These are phyloP conservation scores for Hirsutella rhossiliensis DNA, from an alignment of 2,329 filamentous ascomycete species.

Conservation along the genomic window DNA sequence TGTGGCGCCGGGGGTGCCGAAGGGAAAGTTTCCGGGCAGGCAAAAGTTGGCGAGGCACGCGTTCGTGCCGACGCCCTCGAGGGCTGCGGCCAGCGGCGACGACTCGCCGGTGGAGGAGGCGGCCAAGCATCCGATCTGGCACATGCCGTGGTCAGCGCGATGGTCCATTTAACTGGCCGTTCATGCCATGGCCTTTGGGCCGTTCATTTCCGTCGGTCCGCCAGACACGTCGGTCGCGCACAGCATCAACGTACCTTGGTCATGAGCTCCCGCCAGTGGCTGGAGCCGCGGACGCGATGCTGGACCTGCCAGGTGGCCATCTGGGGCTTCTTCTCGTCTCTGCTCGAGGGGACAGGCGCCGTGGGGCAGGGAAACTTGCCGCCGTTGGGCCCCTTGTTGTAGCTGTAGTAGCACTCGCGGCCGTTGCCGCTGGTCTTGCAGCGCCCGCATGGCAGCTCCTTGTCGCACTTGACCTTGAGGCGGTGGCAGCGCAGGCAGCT, in stretches of 20 bases:
- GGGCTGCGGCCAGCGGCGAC: conserved; percentile 14
- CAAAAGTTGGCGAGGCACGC: conserved; percentile 22
- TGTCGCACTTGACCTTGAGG: conserved; percentile 26
- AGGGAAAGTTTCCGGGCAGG: conserved; percentile 24
- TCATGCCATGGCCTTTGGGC: too few relatives aligned
- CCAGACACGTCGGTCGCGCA: background rate
- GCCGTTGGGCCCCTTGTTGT: conserved; percentile 22
- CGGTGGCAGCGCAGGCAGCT: conserved; percentile 23
- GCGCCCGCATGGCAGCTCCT: conserved; percentile 21
- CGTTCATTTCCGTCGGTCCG: too few relatives aligned
- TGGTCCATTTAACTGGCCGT: too few relatives aligned
- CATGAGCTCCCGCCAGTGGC: conserved; percentile 24
- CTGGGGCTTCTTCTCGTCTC: conserved; percentile 15
- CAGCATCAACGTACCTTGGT: conserved; percentile 20
- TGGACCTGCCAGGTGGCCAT: conserved; percentile 20
- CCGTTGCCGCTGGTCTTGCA: conserved; percentile 22
- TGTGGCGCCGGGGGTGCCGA: conserved; percentile 20
- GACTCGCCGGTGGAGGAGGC: conserved; percentile 9
- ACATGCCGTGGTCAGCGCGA: background rate
- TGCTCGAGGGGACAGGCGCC: conserved; percentile 11
- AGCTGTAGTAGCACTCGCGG: conserved; percentile 23
- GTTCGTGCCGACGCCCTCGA: conserved; percentile 21
- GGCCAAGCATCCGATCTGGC: conserved; percentile 15
- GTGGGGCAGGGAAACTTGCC: conserved; percentile 21
- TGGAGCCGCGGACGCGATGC: conserved; percentile 21